phyloP scores from a whole-genome alignment of 805 yeast species.

The Yamadazyma akitaensis region DNA sequence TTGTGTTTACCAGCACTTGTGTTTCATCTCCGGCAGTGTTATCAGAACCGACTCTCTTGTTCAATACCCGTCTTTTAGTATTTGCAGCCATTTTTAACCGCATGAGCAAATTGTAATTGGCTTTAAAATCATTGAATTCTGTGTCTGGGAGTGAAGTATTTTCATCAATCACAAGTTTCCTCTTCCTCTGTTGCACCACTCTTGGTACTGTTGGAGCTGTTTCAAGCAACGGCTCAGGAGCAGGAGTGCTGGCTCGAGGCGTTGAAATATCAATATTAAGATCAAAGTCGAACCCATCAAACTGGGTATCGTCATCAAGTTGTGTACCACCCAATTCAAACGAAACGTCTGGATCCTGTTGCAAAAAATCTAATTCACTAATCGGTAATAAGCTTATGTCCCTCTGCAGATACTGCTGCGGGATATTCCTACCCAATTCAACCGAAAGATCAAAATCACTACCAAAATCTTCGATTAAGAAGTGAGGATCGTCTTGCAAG shows the following conservation, averaged over 20 bases:
- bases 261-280: background rate
- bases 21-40: no score
- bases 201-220: background rate
- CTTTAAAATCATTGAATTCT: background rate
- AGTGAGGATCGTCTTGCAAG: slow-evolving; percentile 21
- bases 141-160: background rate
- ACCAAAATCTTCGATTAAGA: slow-evolving; percentile 3
- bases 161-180: background rate
- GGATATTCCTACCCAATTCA: background rate
- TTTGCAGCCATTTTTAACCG: background rate
- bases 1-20: background rate
- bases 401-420: background rate
- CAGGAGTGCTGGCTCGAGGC: background rate
- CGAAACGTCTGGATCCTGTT: background rate
- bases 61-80: background rate
- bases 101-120: background rate
- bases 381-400: background rate
- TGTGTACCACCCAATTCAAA: background rate
- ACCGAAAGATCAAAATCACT: slow-evolving; percentile 1
- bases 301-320: background rate
- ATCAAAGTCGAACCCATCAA: slow-evolving; percentile 2
- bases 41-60: no score
- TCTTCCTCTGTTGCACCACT: background rate
- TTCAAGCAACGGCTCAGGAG: background rate
- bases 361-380: background rate